Evolutionary conservation across 1,139 yeast genomes (phyloP).

Genomic region (Lodderomyces oxycetoniae): DNA sequence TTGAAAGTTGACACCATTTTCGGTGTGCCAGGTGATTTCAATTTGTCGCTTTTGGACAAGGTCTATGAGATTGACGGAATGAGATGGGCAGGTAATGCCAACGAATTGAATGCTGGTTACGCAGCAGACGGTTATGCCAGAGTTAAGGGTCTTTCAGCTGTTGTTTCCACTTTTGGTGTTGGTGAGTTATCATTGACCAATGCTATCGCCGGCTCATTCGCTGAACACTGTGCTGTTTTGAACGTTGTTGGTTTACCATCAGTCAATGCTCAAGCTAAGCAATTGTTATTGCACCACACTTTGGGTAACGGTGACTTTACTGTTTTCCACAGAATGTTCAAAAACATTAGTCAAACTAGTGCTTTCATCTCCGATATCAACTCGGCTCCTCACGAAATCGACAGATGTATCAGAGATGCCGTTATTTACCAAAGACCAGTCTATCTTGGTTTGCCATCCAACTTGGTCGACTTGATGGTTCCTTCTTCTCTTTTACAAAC

Average conservation of each 20-base stretch:
- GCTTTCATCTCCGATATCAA: conserved; percentile 58
- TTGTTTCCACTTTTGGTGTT: conserved; percentile 42
- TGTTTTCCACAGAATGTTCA: conserved; percentile 50
- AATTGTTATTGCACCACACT: conserved; percentile 41
- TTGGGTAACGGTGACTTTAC: conserved; percentile 47
- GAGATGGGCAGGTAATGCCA: conserved; percentile 44
- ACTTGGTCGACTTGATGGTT: conserved; percentile 64
- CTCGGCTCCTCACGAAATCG: conserved; percentile 66
- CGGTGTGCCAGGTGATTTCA: conserved; percentile 44
- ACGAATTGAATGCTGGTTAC: conserved; percentile 42
- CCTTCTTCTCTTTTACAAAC: conserved; percentile 53
- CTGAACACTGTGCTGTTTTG: conserved; percentile 40
- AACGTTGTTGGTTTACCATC: conserved; percentile 43
- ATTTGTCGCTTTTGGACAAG: conserved; percentile 34
- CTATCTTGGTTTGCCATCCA: conserved; percentile 78
- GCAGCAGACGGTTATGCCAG: conserved; percentile 43
- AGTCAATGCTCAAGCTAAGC: conserved; percentile 36
- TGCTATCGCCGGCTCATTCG: conserved; percentile 41
- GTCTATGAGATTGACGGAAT: conserved; percentile 35
- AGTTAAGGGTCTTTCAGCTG: conserved; percentile 34
- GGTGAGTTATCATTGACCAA: conserved; percentile 41
- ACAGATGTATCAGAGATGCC: conserved; percentile 71
- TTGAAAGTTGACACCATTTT: conserved; percentile 38
- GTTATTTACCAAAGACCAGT: conserved; percentile 76
- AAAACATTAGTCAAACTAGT: conserved; percentile 63